phyloP scores from a whole-genome alignment of 2,329 filamentous ascomycete genomes.

The Penicillium sp. region DNA sequence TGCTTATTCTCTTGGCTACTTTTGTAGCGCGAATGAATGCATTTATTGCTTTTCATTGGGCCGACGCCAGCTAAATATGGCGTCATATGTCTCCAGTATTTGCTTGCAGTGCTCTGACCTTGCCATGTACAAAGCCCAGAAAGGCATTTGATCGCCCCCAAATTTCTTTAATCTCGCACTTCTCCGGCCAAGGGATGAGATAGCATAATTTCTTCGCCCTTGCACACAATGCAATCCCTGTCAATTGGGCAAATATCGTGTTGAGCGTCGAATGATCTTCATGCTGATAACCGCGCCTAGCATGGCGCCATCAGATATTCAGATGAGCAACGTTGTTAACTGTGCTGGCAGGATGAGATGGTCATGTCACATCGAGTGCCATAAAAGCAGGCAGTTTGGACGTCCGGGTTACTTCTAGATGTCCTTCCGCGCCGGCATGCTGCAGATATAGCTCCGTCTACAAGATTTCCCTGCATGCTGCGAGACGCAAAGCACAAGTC shows the following conservation, averaged over 20 bases:
- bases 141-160: conserved; percentile 4
- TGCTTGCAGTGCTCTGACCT: neutral
- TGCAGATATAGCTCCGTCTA: neutral
- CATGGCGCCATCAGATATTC: conserved; percentile 12
- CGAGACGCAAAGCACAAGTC: neutral
- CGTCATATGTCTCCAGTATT: neutral
- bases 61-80: neutral
- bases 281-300: neutral
- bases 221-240: conserved; percentile 9
- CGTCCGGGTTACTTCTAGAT: neutral
- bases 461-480: neutral
- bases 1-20: neutral
- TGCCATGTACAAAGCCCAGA: neutral
- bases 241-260: neutral
- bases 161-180: neutral
- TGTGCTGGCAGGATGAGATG: neutral
- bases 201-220: conserved; percentile 1
- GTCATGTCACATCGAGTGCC: neutral
- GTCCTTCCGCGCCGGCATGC: neutral
- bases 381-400: neutral
- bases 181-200: neutral
- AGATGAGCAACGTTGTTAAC: conserved; percentile 7
- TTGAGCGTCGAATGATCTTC: conserved; percentile 6
- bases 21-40: neutral
- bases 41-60: neutral